Evolutionary conservation across 805 yeast genomes (phyloP).

Genomic region (Diddensiella caesifluorescens): DNA sequence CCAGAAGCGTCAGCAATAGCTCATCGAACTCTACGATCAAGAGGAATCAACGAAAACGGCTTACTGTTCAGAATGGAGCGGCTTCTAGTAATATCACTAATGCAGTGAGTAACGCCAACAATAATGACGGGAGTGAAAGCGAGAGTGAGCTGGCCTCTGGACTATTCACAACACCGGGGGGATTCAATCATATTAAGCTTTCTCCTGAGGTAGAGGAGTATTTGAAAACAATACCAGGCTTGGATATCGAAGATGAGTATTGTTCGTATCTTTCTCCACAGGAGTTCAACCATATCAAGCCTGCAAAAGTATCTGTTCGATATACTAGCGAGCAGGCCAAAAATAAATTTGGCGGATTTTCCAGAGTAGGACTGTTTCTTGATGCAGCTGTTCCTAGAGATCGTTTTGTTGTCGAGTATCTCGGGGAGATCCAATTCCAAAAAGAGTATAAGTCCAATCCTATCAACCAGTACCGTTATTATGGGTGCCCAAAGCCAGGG

Average conservation of each 20-base stretch:
- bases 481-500: conserved; percentile 67
- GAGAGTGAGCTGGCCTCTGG: conserved; percentile 3
- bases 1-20: too few species aligned
- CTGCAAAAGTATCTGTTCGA: conserved; percentile 43
- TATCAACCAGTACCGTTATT: conserved; percentile 65
- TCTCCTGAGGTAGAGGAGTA: conserved; percentile 4
- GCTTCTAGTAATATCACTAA: not conserved
- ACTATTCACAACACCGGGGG: not conserved
- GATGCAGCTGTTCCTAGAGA: conserved; percentile 39
- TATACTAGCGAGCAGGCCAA: conserved; percentile 55
- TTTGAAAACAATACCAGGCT: conserved; percentile 9
- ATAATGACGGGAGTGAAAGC: conserved; percentile 5
- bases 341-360: conserved; percentile 54
- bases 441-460: conserved; percentile 58
- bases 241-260: conserved; percentile 15
- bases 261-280: conserved; percentile 24
- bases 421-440: conserved; percentile 70
- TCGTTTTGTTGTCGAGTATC: conserved; percentile 52
- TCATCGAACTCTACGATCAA: too few species aligned
- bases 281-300: conserved; percentile 21
- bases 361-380: conserved; percentile 59
- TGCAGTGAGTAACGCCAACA: conserved; percentile 1
- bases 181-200: too few species aligned
- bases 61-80: conserved; percentile 4
- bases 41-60: conserved; percentile 5